These are phyloP conservation scores for Rhododendron simsii DNA, from an alignment of 148 eudicot genomes.

Conservation along the genomic window DNA sequence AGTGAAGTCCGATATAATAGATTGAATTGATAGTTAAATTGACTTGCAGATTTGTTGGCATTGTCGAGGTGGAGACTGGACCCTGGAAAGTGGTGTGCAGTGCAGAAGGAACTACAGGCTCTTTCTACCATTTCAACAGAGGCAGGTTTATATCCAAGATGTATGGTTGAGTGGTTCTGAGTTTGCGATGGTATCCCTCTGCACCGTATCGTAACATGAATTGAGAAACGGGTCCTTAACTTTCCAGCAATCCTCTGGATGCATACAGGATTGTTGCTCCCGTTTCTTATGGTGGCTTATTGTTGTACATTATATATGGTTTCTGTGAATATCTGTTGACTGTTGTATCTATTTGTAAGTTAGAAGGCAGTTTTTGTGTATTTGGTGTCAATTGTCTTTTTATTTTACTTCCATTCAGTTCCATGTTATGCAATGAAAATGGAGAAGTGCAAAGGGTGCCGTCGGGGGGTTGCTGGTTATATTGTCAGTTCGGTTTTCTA, in stretches of 20 bases:
- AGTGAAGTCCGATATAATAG: neutral
- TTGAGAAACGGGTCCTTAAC: neutral
- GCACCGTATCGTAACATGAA: neutral
- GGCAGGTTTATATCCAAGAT: conserved; percentile 68
- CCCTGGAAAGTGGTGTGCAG: conserved; percentile 76
- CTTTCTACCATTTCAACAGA: conserved; percentile 55
- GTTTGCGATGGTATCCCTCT: neutral
- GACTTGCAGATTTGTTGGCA: conserved; percentile 75
- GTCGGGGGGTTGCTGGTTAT: neutral
- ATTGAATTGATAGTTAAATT: neutral
- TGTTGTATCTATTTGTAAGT: neutral
- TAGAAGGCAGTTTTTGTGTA: neutral
- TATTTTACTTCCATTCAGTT: too few species aligned
- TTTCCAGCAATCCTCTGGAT: neutral
- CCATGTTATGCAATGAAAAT: too few species aligned
- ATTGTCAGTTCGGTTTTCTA: neutral
- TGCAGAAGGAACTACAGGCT: conserved; percentile 78
- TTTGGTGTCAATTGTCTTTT: neutral
- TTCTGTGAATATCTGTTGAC: neutral
- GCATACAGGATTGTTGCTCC: neutral
- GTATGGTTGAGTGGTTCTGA: conserved; percentile 92
- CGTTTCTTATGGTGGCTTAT: neutral
- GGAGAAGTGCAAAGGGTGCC: neutral
- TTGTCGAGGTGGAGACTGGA: conserved; percentile 96
- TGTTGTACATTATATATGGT: neutral